Evolutionary conservation across 305 asterid species (phyloP), one percentile per base, ranked within the genome.

Genomic region (Petunia hybrid): DNA sequence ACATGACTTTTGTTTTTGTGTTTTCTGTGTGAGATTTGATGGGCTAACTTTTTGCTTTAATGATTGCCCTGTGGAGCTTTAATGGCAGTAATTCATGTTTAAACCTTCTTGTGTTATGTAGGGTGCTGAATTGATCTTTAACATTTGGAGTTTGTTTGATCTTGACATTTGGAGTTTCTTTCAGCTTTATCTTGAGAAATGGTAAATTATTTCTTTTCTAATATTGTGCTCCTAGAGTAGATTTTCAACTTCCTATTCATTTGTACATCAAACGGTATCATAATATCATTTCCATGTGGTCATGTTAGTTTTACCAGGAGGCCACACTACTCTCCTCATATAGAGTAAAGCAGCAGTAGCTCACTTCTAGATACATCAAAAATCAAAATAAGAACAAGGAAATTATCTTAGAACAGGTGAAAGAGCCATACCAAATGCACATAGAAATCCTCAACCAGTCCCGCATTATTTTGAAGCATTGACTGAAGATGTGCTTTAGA

Each of bases 401-500:
- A 40, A 63, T n/a, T 46, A 64, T 66, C 51, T 56, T 51, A 51
- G 73, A 64, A 68, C 39, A 39, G 55, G 61, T 16, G 1, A 67
- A 31, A 80, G 53, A 56, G 64, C 86, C 89, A 41, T 93, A 96
- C 99, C 95, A 95, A 84, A 89, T 95, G 92, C 83, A 79, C 89
- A 87, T 89, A 97, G 90, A 97, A 95, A 86, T 95, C 99, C 84
- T 97, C 99, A 84, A 92, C 89, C 63, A 90, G 85, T 60, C 97
- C 95, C 38, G 88, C 94, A 86, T 93, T 92, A 78, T 86, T 91
- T 80, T 88, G 97, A 92, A 97, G 98, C 92, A 89, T 91, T 48
- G 98, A 90, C 76, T 94, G 99, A 83, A 97, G 92, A 89, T 97
- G 95, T 68, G 89, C 83, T 88, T 90, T 97, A 77, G 99, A 97